Conservation (phyloP, 345 rosid species). For the Lepidium sativum region DNA sequence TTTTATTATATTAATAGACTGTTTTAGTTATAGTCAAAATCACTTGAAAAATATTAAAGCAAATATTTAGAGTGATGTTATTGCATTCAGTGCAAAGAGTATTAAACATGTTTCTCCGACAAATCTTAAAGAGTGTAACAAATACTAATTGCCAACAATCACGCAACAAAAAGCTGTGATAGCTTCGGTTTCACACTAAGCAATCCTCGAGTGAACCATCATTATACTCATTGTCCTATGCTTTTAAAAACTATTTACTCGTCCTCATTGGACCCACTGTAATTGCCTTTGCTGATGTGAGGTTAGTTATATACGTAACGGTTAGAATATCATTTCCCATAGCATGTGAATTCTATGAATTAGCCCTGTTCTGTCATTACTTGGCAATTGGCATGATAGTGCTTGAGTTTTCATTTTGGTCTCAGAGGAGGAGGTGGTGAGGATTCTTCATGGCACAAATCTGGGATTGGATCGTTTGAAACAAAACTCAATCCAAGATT, state of each 20-base stretch:
- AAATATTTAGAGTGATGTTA: background rate
- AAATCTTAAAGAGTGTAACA: background rate
- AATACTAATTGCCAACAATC: slow-evolving; percentile 15
- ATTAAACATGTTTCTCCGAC: background rate
- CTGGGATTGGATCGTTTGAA: slow-evolving; percentile 53
- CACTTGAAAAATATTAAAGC: no score
- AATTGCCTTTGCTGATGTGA: slow-evolving; percentile 87
- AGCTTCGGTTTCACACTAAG: slow-evolving; percentile 22
- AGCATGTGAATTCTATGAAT: background rate
- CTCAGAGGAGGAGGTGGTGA: slow-evolving; percentile 41
- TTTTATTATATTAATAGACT: no score
- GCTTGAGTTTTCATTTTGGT: slow-evolving; percentile 9
- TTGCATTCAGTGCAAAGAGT: background rate
- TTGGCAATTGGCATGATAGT: background rate
- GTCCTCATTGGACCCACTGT: slow-evolving; percentile 19
- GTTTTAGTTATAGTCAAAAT: no score
- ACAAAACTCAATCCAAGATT: slow-evolving; percentile 65
- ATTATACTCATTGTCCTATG: slow-evolving; percentile 15
- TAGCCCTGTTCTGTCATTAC: background rate
- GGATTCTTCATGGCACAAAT: slow-evolving; percentile 75
- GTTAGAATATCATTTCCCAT: background rate
- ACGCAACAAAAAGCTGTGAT: slow-evolving; percentile 20
- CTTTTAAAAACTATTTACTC: background rate
- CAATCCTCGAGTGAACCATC: slow-evolving; percentile 11
- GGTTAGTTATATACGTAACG: background rate